These are phyloP conservation scores for Mycena latifolia DNA, from an alignment of 768 basidiomycete species.

Conservation along the genomic window DNA sequence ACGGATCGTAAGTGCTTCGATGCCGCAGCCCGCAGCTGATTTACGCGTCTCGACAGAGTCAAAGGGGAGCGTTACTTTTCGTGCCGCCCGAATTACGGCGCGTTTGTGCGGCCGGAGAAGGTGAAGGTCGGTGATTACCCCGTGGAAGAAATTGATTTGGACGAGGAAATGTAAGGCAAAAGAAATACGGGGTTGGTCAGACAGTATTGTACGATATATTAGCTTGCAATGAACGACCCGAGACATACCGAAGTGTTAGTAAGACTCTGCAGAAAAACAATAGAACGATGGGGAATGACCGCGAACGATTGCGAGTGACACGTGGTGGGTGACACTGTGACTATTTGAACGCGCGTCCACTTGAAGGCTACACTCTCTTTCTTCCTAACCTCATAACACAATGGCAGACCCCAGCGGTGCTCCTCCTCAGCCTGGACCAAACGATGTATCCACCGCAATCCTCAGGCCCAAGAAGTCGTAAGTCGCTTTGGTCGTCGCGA, in stretches of 20 bases:
- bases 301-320: constrained; percentile 7
- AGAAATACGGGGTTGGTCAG: not conserved
- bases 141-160: constrained; percentile 80
- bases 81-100: constrained; percentile 81
- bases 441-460: constrained; percentile 96
- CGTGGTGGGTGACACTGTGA: constrained; percentile 4
- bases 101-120: constrained; percentile 88
- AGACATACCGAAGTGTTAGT: not conserved
- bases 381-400: constrained; percentile 35
- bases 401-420: constrained; percentile 91
- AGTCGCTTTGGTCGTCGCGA: constrained; percentile 46
- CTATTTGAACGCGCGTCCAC: constrained; percentile 51
- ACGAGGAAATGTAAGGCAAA: constrained; percentile 75
- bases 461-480: constrained; percentile 98
- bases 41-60: constrained; percentile 62
- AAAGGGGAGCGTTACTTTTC: constrained; percentile 90
- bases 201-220: constrained; percentile 22
- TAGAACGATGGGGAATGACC: constrained; percentile 6
- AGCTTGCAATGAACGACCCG: constrained; percentile 6
- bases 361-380: constrained; percentile 38
- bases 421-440: constrained; percentile 83
- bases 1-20: constrained; percentile 82
- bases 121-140: constrained; percentile 90
- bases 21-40: not conserved
- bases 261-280: not conserved